A percentile compares a stretch with the other conserved stretches of the same genome.
These are phyloP conservation scores for Termitomyces sp. DNA, from an alignment of 768 basidiomycete species.

Conservation along the genomic window DNA sequence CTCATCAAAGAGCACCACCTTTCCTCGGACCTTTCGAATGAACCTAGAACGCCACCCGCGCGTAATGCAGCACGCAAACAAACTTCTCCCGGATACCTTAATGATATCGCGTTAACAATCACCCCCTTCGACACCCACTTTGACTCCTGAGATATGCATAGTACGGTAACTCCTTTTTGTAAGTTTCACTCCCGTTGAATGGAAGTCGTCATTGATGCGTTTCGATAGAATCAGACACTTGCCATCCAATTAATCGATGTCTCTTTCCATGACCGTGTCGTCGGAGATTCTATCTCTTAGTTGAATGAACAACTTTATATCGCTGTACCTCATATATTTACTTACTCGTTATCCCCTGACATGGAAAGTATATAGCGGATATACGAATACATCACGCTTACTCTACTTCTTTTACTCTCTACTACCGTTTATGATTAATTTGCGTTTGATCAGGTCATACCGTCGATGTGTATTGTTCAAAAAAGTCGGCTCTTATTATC, in stretches of 20 bases:
- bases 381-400: neutral
- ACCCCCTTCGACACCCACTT: neutral
- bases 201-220: neutral
- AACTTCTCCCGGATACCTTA: neutral
- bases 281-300: neutral
- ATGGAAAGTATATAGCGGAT: no score
- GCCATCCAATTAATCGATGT: no score
- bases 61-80: neutral
- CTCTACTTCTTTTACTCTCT: no score
- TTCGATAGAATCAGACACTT: neutral
- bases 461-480: no score
- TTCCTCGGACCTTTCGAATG: slow-evolving; percentile 5
- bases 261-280: neutral
- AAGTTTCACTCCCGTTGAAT: neutral
- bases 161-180: neutral
- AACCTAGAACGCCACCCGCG: neutral
- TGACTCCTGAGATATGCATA: neutral
- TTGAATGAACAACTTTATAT: neutral
- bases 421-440: no score
- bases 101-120: neutral
- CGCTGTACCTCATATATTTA: neutral
- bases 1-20: slow-evolving; percentile 5
- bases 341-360: neutral
- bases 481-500: no score
- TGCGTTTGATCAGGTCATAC: no score